These are phyloP conservation scores for Tarenaya hassleriana DNA, from an alignment of 345 rosid genomes.

Conservation along the genomic window DNA sequence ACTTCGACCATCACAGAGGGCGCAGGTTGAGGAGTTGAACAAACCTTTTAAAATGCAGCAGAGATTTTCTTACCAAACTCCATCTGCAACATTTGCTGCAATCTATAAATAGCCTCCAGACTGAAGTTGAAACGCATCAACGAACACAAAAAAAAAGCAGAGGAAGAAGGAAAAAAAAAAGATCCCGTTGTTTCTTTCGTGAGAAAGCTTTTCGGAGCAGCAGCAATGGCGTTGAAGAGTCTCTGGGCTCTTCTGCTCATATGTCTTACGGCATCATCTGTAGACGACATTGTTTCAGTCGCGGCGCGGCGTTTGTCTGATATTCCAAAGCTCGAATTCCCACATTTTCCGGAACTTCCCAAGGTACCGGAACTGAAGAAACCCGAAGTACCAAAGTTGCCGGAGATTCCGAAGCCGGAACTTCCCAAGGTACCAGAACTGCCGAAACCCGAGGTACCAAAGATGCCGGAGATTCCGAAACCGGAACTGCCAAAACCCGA, in stretches of 20 bases:
- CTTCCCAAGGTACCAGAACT: slow-evolving; percentile 3
- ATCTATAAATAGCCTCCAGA: not conserved
- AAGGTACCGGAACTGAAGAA: slow-evolving; percentile 12
- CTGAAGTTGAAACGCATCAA: not conserved
- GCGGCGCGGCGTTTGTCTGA: not conserved
- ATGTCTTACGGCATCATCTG: not conserved
- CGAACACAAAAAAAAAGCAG: too few relatives aligned
- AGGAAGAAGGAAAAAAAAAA: too few relatives aligned
- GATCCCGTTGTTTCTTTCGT: too few relatives aligned
- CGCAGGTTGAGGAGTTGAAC: not conserved
- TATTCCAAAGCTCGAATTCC: slow-evolving; percentile 3
- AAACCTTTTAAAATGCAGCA: not conserved
- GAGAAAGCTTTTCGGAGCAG: too few relatives aligned
- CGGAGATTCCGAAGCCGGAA: slow-evolving; percentile 12
- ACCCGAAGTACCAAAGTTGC: slow-evolving; percentile 20
- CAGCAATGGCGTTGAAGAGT: slow-evolving; percentile 1
- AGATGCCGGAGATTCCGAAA: not conserved
- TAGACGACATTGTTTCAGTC: not conserved
- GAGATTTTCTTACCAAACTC: not conserved
- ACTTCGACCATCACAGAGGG: not conserved
- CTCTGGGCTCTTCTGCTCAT: not conserved
- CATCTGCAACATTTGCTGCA: not conserved
- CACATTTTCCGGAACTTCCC: not conserved
- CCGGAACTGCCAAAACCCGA: slow-evolving; percentile 18
- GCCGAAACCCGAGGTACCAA: slow-evolving; percentile 11